phyloP scores from a whole-genome alignment of 441 rosid genomes.

The Pelargonium australe region DNA sequence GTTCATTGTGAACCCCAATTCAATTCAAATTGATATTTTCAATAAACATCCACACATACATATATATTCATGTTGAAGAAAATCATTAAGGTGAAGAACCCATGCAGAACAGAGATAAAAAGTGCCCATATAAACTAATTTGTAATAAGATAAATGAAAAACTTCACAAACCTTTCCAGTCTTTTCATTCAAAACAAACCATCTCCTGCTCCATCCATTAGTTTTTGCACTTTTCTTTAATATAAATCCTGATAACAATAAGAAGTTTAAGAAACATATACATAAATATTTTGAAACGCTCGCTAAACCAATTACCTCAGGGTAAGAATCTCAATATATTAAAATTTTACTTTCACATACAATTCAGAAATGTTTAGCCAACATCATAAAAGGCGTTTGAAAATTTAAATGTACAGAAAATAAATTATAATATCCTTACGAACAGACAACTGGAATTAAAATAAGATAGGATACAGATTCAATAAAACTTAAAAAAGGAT shows the following conservation, averaged over 20 bases:
- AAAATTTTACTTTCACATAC: background rate
- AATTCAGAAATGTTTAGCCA: background rate
- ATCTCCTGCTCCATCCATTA: constrained; percentile 86
- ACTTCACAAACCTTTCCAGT: constrained; percentile 70
- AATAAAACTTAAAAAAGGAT: too few relatives aligned
- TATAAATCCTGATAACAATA: constrained; percentile 43
- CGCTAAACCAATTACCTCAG: background rate
- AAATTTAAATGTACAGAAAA: background rate
- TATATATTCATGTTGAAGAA: constrained; percentile 2
- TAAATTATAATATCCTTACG: background rate
- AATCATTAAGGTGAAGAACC: background rate
- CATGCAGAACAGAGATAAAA: background rate
- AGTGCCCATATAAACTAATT: background rate
- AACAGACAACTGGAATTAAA: background rate
- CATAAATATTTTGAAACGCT: too few relatives aligned
- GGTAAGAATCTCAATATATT: background rate
- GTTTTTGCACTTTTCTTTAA: constrained; percentile 91
- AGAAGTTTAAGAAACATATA: background rate
- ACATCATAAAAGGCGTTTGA: background rate
- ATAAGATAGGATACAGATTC: too few relatives aligned
- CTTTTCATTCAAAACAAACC: constrained; percentile 98
- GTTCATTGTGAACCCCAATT: background rate
- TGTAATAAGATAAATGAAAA: background rate
- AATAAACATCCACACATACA: background rate
- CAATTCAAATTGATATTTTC: background rate